phyloP scores from a whole-genome alignment of 2,329 filamentous ascomycete genomes.

The Monosporascus sp. region DNA sequence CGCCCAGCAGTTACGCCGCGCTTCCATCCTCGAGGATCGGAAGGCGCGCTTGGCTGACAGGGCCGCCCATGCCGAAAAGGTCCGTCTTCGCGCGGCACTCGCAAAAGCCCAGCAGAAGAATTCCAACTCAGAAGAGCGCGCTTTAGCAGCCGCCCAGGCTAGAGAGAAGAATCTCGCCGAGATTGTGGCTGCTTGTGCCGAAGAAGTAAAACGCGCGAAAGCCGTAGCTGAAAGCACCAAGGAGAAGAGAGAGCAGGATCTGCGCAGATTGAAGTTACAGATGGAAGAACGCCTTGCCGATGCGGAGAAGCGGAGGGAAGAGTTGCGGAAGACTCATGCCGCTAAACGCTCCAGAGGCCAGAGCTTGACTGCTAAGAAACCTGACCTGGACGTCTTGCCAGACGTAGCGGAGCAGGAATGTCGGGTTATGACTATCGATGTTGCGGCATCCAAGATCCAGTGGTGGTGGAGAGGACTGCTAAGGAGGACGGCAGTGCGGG shows the following conservation, averaged over 20 bases:
- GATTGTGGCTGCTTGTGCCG: conserved; percentile 74
- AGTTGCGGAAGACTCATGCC: conserved; percentile 51
- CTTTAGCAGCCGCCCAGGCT: conserved; percentile 70
- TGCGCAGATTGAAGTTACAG: conserved; percentile 62
- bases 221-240: conserved; percentile 78
- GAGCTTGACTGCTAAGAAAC: conserved; percentile 38
- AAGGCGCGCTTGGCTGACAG: conserved; percentile 75
- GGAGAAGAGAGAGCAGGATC: conserved; percentile 70
- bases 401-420: conserved; percentile 44
- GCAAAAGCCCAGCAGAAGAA: conserved; percentile 63
- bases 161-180: conserved; percentile 77
- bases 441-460: conserved; percentile 62
- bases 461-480: conserved; percentile 60
- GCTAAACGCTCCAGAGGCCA: conserved; percentile 48
- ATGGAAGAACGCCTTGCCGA: conserved; percentile 78
- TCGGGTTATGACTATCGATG: conserved; percentile 47
- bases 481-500: conserved; percentile 55
- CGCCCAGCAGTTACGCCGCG: conserved; percentile 72
- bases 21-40: conserved; percentile 74
- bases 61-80: conserved; percentile 78
- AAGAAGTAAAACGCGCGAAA: conserved; percentile 78
- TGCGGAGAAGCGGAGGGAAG: conserved; percentile 65
- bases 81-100: conserved; percentile 67
- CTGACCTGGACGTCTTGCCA: conserved; percentile 32
- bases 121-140: conserved; percentile 67